Base-by-base conservation (phyloP, 768 basidiomycete species). In the Termitomyces titanicus region DNA sequence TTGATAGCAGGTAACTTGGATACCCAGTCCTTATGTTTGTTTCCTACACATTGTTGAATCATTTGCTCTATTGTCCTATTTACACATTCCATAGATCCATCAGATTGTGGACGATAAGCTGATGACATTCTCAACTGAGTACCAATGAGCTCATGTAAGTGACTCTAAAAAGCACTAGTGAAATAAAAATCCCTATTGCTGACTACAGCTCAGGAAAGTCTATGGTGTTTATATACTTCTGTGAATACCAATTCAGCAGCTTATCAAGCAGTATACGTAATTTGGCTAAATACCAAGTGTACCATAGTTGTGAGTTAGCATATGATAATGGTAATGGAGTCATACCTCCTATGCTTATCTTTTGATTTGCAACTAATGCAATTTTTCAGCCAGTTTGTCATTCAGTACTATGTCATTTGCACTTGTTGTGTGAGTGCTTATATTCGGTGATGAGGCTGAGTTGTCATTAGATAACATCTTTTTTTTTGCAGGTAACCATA, bases 131-230 rank as follows among this genome's bases (percentile, higher is more conserved):
- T 29, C 3, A 29, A 9, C 15, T 69, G 61, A 1, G 63, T 62
- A 0, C 70, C 68, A 1, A 72, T 51, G 0, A 68, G 56, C 38
- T 9, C 20, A 44, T 70, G 61, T 2, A 76, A 59, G 13, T 63
- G 58, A 10, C 49, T 50, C 77, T 74, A 78, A 57, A 77, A 1
- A 63, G 47, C 43, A 73, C 72, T 7, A 70, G 60, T 49, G 70
- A 66, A 18, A 22, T 17, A 56, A 0, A 59, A 15, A 24, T 51
- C 49, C 5, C 35, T n/a, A 38, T 39, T 35, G 17, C 37, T 47
- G 8, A 47, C 53, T 17, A 73, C 48, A 25, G 53, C 17, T 24
- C 48, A 6, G 4, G 53, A 34, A 3, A 54, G 45, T 56, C 63
- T 24, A 56, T 25, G n/a, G 53, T 13, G 40, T 57, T 53, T 47